phyloP scores from a whole-genome alignment of 306 rosid species.

The Crataegus laevigata region DNA sequence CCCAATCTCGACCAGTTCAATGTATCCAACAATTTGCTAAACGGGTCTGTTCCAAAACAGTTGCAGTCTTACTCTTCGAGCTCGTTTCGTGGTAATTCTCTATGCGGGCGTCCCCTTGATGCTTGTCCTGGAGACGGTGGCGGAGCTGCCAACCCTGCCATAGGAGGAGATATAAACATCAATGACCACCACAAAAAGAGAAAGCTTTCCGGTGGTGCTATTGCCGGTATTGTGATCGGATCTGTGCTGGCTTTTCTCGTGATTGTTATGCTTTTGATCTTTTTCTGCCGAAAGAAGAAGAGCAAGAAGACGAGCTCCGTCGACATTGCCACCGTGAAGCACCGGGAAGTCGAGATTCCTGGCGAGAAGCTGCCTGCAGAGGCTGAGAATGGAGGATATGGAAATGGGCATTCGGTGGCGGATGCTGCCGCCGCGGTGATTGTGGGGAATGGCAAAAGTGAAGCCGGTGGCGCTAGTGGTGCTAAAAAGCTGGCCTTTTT shows the following conservation, averaged over 20 bases:
- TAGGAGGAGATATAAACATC: not conserved
- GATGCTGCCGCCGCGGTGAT: slow-evolving; percentile 21
- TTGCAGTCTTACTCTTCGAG: slow-evolving; percentile 18
- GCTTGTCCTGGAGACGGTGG: slow-evolving; percentile 22
- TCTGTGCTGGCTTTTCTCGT: slow-evolving; percentile 25
- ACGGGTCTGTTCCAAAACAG: slow-evolving; percentile 32
- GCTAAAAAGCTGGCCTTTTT: slow-evolving; percentile 37
- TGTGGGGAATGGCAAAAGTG: slow-evolving; percentile 21
- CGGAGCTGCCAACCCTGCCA: not conserved
- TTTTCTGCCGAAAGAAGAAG: slow-evolving; percentile 36
- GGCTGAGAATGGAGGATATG: slow-evolving; percentile 13
- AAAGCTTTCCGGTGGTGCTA: slow-evolving; percentile 32
- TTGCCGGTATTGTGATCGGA: slow-evolving; percentile 43
- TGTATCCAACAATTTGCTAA: slow-evolving; percentile 33
- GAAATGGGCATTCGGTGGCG: slow-evolving; percentile 21
- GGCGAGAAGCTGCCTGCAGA: slow-evolving; percentile 17
- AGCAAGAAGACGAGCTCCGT: slow-evolving; percentile 32
- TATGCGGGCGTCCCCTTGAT: slow-evolving; percentile 35
- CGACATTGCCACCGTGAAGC: slow-evolving; percentile 31
- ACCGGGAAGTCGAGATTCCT: slow-evolving; percentile 20
- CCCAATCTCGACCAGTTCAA: slow-evolving; percentile 31
- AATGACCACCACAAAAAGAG: slow-evolving; percentile 10
- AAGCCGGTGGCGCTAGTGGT: not conserved
- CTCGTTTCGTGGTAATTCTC: slow-evolving; percentile 26
- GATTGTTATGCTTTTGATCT: slow-evolving; percentile 15